Evolutionary conservation across 2,329 filamentous ascomycete species (phyloP).

Genomic region (Ramichloridium luteum): DNA sequence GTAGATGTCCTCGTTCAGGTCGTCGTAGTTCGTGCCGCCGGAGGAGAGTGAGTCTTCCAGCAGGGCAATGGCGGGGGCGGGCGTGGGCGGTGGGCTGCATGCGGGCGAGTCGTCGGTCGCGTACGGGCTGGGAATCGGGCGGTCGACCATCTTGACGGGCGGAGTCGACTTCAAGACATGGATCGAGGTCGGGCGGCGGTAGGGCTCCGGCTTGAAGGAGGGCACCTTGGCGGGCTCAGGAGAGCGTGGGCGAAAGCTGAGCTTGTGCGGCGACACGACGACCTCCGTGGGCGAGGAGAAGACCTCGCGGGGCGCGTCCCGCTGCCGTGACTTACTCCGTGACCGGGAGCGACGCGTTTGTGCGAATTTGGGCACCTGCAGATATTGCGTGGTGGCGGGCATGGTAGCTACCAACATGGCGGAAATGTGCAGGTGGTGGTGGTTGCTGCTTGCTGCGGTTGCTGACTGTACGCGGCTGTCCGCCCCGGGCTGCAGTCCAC

Average conservation of each 20-base stretch:
- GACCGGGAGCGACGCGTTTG: conserved; percentile 23
- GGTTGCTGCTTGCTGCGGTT: too few relatives aligned
- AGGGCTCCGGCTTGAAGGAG: conserved; percentile 13
- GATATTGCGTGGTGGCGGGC: conserved; percentile 22
- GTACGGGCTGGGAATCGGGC: neutral
- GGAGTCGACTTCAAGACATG: too few relatives aligned
- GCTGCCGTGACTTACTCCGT: conserved; percentile 18
- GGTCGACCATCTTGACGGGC: neutral
- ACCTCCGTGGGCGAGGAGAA: conserved; percentile 15
- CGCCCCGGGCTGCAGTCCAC: too few relatives aligned
- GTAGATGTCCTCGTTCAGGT: conserved; percentile 24
- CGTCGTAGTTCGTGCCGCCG: conserved; percentile 21
- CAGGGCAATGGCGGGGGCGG: conserved; percentile 3
- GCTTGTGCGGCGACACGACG: conserved; percentile 15
- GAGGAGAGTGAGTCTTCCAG: conserved; percentile 6
- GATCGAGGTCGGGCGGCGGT: conserved; percentile 7
- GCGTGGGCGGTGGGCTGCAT: conserved; percentile 3
- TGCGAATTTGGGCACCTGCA: conserved; percentile 27
- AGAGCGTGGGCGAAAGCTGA: conserved; percentile 14
- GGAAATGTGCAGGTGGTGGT: too few relatives aligned
- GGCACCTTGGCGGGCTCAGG: conserved; percentile 5
- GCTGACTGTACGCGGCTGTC: too few relatives aligned
- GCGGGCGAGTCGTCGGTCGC: neutral
- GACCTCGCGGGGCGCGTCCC: conserved; percentile 11
- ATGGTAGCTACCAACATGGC: too few relatives aligned